Conservation (phyloP, 1,139 yeast species). For the Diutina siamensis region DNA sequence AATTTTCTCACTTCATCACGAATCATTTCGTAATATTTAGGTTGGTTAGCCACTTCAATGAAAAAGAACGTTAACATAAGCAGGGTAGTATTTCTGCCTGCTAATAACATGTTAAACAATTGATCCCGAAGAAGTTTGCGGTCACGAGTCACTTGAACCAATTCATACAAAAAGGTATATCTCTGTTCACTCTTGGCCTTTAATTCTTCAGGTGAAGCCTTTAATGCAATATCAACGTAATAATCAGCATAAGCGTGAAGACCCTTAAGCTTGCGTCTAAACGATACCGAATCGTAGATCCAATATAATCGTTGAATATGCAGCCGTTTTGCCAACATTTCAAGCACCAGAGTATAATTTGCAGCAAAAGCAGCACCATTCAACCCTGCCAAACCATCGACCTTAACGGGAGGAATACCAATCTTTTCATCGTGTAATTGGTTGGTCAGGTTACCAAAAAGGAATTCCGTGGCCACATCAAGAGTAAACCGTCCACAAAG, state of each 20-base stretch:
- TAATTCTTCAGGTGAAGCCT: not conserved
- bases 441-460: conserved; percentile 30
- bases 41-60: not conserved
- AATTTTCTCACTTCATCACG: not conserved
- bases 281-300: conserved; percentile 19
- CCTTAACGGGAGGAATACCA: not conserved
- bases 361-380: conserved; percentile 14
- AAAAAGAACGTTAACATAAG: conserved; percentile 2
- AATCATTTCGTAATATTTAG: not conserved
- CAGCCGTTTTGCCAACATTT: conserved; percentile 19
- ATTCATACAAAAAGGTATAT: conserved; percentile 6
- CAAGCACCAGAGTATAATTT: conserved; percentile 23
- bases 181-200: not conserved
- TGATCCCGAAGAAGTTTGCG: conserved; percentile 3
- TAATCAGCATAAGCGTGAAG: conserved; percentile 9
- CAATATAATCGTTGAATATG: conserved; percentile 20
- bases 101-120: conserved; percentile 4
- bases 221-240: conserved; percentile 1
- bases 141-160: conserved; percentile 6
- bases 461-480: conserved; percentile 48
- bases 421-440: not conserved
- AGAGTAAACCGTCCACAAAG: conserved; percentile 40
- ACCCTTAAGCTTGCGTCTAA: conserved; percentile 16
- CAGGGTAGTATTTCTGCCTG: conserved; percentile 5
- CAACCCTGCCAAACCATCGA: not conserved